Evolutionary conservation across 495 filamentous ascomycete species (phyloP), one percentile per base, ranked within the genome.

Genomic region (Parachaetomium inaequale): DNA sequence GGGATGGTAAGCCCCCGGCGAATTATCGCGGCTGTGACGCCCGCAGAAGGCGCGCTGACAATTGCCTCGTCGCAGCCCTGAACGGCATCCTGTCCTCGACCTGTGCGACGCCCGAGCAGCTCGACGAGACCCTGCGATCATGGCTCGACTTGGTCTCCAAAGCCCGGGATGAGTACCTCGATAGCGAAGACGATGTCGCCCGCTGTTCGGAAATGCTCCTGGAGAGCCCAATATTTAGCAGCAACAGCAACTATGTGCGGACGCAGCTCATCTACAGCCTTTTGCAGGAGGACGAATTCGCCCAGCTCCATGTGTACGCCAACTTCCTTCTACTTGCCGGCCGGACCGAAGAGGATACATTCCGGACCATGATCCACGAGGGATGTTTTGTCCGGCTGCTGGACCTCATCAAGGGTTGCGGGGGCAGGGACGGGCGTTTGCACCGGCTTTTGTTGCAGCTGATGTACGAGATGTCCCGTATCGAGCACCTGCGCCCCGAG

Each of bases 391-490:
- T 87, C 51, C 83, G 92, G 26, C 75, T 98, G 52, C 72, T 98
- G 31, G 91, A 96, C 64, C 78, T 98, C 31, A 88, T 98, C 61
- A 84, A 87, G 68, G 76, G 75, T 17, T 79, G 82, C 52, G 82
- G 79, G 58, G 78, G 81, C 14, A 79, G 84, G 43, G 88, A 93
- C 69, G 77, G 81, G 17, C 83, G 86, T 50, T 78, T 97, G 60
- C 92, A 96, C 79, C 83, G 88, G 31, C 76, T 92, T 34, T 78
- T 96, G 29, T 81, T 98, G 74, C 89, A 97, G 75, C 76, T 98
- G 61, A 80, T 98, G 65, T 98, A 96, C 74, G 94, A 98, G 79
- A 96, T 97, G 91, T 95, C 91, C 45, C 84, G 95, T 52, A 91
- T 97, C 72, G 93, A 98, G 75, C 81, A 86, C 51, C 71, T 98